Conservation (phyloP, 768 basidiomycete species). For the Auricularia heimuer region DNA sequence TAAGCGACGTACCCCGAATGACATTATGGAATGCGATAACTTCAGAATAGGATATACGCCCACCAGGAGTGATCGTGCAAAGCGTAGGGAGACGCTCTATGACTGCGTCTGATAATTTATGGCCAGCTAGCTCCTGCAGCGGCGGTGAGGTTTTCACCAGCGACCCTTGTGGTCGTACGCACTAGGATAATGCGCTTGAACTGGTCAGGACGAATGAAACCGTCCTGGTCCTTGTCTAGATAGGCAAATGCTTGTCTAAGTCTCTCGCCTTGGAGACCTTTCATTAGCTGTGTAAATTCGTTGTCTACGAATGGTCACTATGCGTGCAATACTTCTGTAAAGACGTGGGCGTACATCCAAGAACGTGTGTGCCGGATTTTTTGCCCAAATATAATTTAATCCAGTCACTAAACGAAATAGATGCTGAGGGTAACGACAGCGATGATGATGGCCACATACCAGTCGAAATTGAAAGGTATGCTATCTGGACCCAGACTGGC, state of each 20-base stretch:
- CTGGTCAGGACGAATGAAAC: conserved; percentile 87
- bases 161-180: conserved; percentile 17
- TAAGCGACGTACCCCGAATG: conserved; percentile 53
- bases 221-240: conserved; percentile 83
- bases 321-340: conserved; percentile 6
- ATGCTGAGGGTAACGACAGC: neutral
- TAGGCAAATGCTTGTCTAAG: conserved; percentile 92
- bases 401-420: conserved; percentile 59
- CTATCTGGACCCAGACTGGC: conserved; percentile 68
- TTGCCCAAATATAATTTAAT: conserved; percentile 92
- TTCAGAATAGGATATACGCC: conserved; percentile 91
- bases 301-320: conserved; percentile 44
- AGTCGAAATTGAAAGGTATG: conserved; percentile 93
- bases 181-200: conserved; percentile 94
- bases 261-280: conserved; percentile 95
- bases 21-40: conserved; percentile 97
- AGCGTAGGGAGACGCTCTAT: conserved; percentile 88
- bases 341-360: conserved; percentile 61
- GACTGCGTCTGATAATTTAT: conserved; percentile 91
- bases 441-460: conserved; percentile 33
- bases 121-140: conserved; percentile 82
- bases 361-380: conserved; percentile 80
- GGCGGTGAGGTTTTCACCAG: neutral
- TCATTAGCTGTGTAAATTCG: conserved; percentile 98
- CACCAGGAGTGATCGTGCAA: conserved; percentile 80